Conservation (phyloP, 2,329 filamentous ascomycete genomes). For the Metarhizium robertsii region DNA sequence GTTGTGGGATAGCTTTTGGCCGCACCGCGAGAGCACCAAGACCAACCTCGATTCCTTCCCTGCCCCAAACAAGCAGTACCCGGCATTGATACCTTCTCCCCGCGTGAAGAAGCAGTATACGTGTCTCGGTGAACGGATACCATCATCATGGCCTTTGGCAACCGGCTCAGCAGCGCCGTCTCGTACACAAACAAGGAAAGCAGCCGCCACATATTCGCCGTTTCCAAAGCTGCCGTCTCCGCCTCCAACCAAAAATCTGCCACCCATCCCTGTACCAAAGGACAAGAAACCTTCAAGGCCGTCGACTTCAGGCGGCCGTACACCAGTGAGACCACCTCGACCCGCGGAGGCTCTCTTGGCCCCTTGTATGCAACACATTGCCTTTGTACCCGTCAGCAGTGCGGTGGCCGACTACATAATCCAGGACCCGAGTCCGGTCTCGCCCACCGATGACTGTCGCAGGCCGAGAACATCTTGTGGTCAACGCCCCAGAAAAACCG, state of each 20-base stretch:
- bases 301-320: background rate
- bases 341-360: conserved; percentile 17
- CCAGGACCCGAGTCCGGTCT: conserved; percentile 3
- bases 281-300: background rate
- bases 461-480: background rate
- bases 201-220: conserved; percentile 28
- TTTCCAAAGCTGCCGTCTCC: conserved; percentile 25
- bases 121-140: conserved; percentile 6
- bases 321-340: conserved; percentile 19
- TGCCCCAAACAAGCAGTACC: conserved; percentile 19
- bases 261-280: background rate
- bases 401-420: background rate
- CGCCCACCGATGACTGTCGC: conserved; percentile 8
- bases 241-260: conserved; percentile 2
- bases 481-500: background rate
- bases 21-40: background rate
- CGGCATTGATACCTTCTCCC: conserved; percentile 21
- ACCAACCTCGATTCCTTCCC: conserved; percentile 5
- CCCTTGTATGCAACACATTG: conserved; percentile 11
- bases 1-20: conserved; percentile 45
- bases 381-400: conserved; percentile 1
- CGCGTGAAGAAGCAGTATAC: conserved; percentile 8
- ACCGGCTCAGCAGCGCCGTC: conserved; percentile 9
- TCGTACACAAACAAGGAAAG: conserved; percentile 10
- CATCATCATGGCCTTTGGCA: conserved; percentile 18